Evolutionary conservation across 306 rosid species (phyloP), one percentile per base, ranked within the genome.

Genomic region (Macrotyloma uniflorum): DNA sequence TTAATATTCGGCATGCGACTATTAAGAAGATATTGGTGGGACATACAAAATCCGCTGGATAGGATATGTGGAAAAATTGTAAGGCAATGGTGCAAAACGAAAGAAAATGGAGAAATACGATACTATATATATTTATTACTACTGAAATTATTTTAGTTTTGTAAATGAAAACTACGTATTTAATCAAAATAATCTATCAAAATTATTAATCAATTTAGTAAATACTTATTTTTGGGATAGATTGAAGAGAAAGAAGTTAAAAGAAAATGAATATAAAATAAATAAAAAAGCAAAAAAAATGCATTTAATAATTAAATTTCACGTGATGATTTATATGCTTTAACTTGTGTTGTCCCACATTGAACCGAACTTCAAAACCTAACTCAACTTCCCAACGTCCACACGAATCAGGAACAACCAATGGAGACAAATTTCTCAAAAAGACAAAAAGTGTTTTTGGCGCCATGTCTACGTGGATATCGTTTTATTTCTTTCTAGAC

Each of bases 381-480:
- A 15, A 59, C 53, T 43, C 57, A 74, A 59, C 70, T 59, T 59
- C 70, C 79, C 9, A 57, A 28, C 2, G 3, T 61, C 78, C 57
- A 40, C 78, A 58, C 0, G 13, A 18, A 24, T 28, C 45, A 10
- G 40, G 45, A 42, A 59, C 46, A 1, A 42, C 57, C 20, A 70
- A 16, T n/a, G 16, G 65, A 14, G 1, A 4, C 5, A 38, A 73
- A 23, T 24, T 4, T 36, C 19, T 24, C 57, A 18, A 18, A 22
- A 55, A 2, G 45, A 40, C 14, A 40, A 40, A 42, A 10, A 26
- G 32, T 24, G 14, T 11, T 74, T 72, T 74, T 74, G 58, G 70
- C 57, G 12, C 5, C 22, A n/a, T 12, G 15, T 42, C 47, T 8
- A 38, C 0, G 2, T 8, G 43, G 43, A 38, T 1, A 9, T 38